Conservation (phyloP, 441 rosid genomes). For the Mallotus japonicus region DNA sequence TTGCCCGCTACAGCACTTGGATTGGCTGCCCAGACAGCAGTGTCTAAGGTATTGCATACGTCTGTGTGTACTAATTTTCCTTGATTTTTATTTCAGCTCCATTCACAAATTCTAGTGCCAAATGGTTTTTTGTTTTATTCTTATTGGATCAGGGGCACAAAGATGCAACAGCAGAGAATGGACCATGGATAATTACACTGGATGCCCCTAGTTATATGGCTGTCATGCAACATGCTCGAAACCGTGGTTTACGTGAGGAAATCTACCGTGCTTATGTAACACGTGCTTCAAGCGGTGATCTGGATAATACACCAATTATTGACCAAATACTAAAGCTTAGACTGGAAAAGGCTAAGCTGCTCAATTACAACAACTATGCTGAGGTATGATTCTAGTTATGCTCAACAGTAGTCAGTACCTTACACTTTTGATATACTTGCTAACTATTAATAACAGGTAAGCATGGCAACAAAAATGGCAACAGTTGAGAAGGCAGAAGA, state of each 20-base stretch:
- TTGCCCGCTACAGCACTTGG: slow-evolving; percentile 79
- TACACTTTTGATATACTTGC: slow-evolving; percentile 19
- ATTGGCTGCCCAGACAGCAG: slow-evolving; percentile 83
- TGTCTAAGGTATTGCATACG: slow-evolving; percentile 59
- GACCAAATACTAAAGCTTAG: slow-evolving; percentile 76
- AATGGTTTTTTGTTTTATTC: slow-evolving; percentile 11
- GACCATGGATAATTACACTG: slow-evolving; percentile 86
- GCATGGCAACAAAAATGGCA: slow-evolving; percentile 97
- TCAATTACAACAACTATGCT: slow-evolving; percentile 74
- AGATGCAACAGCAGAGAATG: slow-evolving; percentile 79
- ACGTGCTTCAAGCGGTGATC: slow-evolving; percentile 77
- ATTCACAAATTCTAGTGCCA: not conserved
- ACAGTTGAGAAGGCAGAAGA: slow-evolving; percentile 78
- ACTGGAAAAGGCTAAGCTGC: slow-evolving; percentile 76
- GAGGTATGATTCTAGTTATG: slow-evolving; percentile 51
- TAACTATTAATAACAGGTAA: slow-evolving; percentile 47
- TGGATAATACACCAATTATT: slow-evolving; percentile 69
- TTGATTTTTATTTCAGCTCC: slow-evolving; percentile 4
- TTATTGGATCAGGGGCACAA: slow-evolving; percentile 58
- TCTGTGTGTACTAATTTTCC: slow-evolving; percentile 4
- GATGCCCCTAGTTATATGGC: slow-evolving; percentile 76
- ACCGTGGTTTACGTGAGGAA: slow-evolving; percentile 84
- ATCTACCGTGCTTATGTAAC: slow-evolving; percentile 60
- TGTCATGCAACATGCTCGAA: slow-evolving; percentile 82
- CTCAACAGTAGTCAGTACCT: not conserved